phyloP scores from a whole-genome alignment of 805 yeast genomes.

The Yarrowia divulgata region DNA sequence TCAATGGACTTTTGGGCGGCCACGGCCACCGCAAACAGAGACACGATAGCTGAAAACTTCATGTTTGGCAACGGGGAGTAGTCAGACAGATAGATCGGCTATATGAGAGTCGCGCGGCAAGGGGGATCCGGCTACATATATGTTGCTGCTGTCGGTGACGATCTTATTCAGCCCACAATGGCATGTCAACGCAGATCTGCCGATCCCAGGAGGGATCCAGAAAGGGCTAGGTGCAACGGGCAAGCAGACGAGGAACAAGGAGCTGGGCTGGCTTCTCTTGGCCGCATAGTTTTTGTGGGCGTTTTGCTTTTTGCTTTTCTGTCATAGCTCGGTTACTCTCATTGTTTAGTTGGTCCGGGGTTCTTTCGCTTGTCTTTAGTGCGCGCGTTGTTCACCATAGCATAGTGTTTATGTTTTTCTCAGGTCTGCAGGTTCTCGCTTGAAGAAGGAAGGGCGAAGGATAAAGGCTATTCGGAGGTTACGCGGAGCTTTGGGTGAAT shows the following conservation, averaged over 20 bases:
- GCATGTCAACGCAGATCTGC: constrained; percentile 29
- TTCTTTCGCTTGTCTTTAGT: not conserved
- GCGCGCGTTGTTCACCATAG: constrained; percentile 3
- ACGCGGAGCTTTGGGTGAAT: not conserved
- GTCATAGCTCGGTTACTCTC: constrained; percentile 8
- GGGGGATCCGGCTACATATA: constrained; percentile 34
- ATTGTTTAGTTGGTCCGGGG: not conserved
- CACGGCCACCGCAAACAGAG: constrained; percentile 33
- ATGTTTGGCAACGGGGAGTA: not conserved
- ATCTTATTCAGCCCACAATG: constrained; percentile 32
- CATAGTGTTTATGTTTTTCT: not conserved
- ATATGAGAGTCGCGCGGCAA: constrained; percentile 15
- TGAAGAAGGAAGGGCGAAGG: constrained; percentile 15
- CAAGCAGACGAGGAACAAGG: constrained; percentile 25
- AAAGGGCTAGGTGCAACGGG: constrained; percentile 25
- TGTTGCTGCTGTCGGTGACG: constrained; percentile 26
- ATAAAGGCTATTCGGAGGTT: not conserved
- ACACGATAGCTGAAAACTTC: constrained; percentile 25
- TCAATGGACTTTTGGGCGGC: constrained; percentile 37
- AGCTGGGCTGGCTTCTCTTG: constrained; percentile 4
- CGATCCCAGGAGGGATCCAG: constrained; percentile 21
- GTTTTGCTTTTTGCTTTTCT: constrained; percentile 3
- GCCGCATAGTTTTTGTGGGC: constrained; percentile 3
- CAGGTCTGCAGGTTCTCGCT: constrained; percentile 21
- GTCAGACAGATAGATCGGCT: constrained; percentile 1